Evolutionary conservation across 1,139 yeast species (phyloP), one percentile per base, ranked within the genome.

Genomic region (Kodamaea alishanica): DNA sequence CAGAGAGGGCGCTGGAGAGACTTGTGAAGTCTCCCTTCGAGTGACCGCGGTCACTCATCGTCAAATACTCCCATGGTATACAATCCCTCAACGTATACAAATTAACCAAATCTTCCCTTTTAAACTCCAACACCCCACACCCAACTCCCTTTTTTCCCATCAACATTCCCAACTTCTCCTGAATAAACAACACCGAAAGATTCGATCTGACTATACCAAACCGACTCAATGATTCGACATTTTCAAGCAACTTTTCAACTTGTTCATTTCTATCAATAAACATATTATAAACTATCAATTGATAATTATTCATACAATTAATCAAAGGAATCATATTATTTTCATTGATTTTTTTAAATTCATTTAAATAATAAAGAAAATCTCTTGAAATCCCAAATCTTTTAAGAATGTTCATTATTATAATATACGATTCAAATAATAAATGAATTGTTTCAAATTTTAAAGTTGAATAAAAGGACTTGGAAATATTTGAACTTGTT

Each of bases 331-430:
- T 49, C 5, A 50, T 46, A 11, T 51, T 63, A 2, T 58, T 38
- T 6, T 50, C 52, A 31, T 63, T 53, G 20, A 78, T 54, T 31
- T 65, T 70, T 6, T 56, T 54, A 30, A 74, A 61, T 46, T 82
- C 88, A 5, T 61, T 60, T 9, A 69, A 47, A 54, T 72, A 81
- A 51, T 67, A 77, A 3, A 65, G 63, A 30, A 76, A 63, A 39
- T 81, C 86, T 45, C 75, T 75, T 0, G 79, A 62, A 2, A 78
- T 50, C 0, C 88, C 87, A 33, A 78, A 50, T 32, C 64, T 67
- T 15, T 65, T 58, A 39, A 67, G 63, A 1, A 62, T 49, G 3
- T 61, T 55, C 26, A 79, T 56, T 22, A 75, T 52, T 8, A 44
- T 40, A 10, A 56, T 54, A 49, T 73, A 73, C 5, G 73, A 46